Evolutionary conservation across 2,329 filamentous ascomycete species (phyloP), one percentile per base, ranked within the genome.

Genomic region (Sporothrix protearum): DNA sequence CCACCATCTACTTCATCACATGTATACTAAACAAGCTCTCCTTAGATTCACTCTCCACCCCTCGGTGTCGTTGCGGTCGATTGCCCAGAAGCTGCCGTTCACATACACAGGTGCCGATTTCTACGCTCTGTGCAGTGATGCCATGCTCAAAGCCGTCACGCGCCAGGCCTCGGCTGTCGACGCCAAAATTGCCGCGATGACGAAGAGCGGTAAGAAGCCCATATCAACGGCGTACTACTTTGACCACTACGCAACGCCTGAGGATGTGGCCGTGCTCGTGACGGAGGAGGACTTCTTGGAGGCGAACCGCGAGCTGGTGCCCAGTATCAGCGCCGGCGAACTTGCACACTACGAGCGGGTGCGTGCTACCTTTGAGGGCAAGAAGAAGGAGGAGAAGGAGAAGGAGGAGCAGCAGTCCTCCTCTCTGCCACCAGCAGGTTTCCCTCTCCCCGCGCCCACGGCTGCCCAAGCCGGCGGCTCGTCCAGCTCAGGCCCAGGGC

Each of bases 111-210:
- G 96, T 78, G 96, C 96, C 74, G 96, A 99, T 82, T 91, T 99
- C 78, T 99, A 99, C 81, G 96, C 96, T 0, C 86, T 99, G 25
- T 98, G 95, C 83, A 97, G 94, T 57, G 96, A 99, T 80, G 94
- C 96, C 68, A 99, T 99, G 96, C 91, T 99, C 76, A 98, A 99
- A 80, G 96, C 96, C 25, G 95, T 99, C 72, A 99, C 96, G 2
- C 89, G 96, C 5, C 93, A 96, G 78, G 94, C 96, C 1, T 87
- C 89, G 1, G 85, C 88, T 1, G 94, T 98, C 2, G 96, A 99
- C 79, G 85, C 88, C 68, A 96, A 96, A 80, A 92, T 99, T 75
- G 86, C 87, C 28, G 84, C 85, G 4, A 84, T 97, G 79, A 92
- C 92, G 77, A 75, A 73, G 77, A 69, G 72, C 77, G 69, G 61